A percentile compares a stretch with the other conserved stretches of the same genome.
phyloP scores from a whole-genome alignment of 192 early-diverging fungal genomes.

The Coemansia sp. region DNA sequence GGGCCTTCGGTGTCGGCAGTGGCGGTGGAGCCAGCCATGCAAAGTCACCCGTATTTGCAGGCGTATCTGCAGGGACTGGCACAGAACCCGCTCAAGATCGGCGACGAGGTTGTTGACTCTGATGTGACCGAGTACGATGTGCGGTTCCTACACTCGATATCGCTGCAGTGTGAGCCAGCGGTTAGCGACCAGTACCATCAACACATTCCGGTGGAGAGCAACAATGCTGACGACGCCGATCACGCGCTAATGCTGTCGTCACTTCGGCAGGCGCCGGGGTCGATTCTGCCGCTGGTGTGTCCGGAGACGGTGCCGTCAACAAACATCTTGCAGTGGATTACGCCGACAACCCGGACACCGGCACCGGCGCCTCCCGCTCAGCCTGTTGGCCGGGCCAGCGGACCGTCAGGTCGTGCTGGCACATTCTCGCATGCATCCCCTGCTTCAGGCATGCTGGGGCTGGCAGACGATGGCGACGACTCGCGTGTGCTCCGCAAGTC shows the following conservation, averaged over 20 bases:
- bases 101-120: conserved; percentile 48
- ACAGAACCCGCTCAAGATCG: conserved; percentile 46
- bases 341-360: conserved; percentile 36
- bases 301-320: conserved; percentile 54
- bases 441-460: neutral
- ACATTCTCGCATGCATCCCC: conserved; percentile 36
- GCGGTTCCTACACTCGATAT: conserved; percentile 47
- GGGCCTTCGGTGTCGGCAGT: neutral
- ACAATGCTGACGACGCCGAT: conserved; percentile 16
- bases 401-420: conserved; percentile 33
- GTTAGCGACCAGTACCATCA: conserved; percentile 49
- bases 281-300: conserved; percentile 55
- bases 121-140: conserved; percentile 49
- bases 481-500: conserved; percentile 6
- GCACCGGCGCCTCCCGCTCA: conserved; percentile 17
- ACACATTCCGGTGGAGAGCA: conserved; percentile 20
- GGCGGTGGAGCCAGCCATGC: conserved; percentile 33
- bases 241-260: conserved; percentile 18
- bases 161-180: conserved; percentile 52
- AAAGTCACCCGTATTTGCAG: conserved; percentile 38
- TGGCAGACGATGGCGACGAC: neutral
- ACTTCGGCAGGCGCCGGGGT: conserved; percentile 46
- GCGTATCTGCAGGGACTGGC: conserved; percentile 29
- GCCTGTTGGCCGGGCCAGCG: conserved; percentile 11
- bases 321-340: conserved; percentile 55